Evolutionary conservation across 140 eudicot genomes (phyloP), one percentile per base, ranked within the genome.

Genomic region (Senecio squalidus): DNA sequence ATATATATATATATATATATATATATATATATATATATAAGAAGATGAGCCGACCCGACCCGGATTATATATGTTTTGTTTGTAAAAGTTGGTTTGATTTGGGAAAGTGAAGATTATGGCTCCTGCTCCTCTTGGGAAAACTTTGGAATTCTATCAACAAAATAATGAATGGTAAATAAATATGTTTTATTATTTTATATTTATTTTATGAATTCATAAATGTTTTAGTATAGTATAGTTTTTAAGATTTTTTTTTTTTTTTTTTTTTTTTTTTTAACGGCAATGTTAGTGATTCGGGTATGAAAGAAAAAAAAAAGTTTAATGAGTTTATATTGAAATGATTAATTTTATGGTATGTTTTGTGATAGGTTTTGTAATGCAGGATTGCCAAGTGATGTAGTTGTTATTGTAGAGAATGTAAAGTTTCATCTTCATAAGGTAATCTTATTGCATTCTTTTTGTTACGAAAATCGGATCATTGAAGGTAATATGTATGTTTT

Each of bases 341-440:
- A 59, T 15, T 49, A 36, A 26, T 1, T 22, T 46, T 48, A 38
- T 47, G 45, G 55, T 38, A 38, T 66, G 45, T 52, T 31, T n/a
- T 64, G 23, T 73, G 68, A 25, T 76, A 91, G 98, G 98, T 91
- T 78, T 75, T 80, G 80, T 82, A 76, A 62, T 76, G 71, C 94
- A 63, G 80, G 94, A 50, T 74, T 91, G 85, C 96, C 91, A 26
- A 83, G 95, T 23, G 98, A 91, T 76, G 76, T 91, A 43, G 76
- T 61, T 9, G 55, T 91, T 50, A 74, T 68, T 23, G 76, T 86
- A 51, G 94, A 70, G 53, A 72, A 58, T 10, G 80, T 66, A 8
- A 74, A 72, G 11, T 86, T 91, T 66, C 95, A 86, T 81, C 98
- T 91, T 53, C 98, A 91, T 75, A 91, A 83, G 98, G 98, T 91